Evolutionary conservation across 2,329 filamentous ascomycete species (phyloP).

Genomic region (Ceratocystiopsis sp.): DNA sequence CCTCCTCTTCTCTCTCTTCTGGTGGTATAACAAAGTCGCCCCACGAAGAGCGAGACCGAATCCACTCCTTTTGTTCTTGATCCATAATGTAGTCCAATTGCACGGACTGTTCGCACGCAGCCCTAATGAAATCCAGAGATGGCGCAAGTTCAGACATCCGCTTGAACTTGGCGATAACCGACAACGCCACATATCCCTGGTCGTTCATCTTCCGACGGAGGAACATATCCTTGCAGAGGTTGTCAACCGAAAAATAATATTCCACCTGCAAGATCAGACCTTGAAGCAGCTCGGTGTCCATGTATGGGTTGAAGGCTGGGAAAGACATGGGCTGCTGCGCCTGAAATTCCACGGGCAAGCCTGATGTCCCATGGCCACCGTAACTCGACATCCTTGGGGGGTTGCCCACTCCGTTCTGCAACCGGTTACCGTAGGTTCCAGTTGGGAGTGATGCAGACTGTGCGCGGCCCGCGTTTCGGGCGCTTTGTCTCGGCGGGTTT

Average conservation of each 20-base stretch:
- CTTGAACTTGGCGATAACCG: conserved; percentile 71
- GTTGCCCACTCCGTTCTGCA: conserved; percentile 8
- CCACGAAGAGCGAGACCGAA: conserved; percentile 64
- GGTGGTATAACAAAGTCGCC: conserved; percentile 59
- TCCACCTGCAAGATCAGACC: conserved; percentile 43
- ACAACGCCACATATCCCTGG: conserved; percentile 74
- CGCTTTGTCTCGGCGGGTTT: conserved; percentile 5
- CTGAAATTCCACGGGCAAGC: conserved; percentile 5
- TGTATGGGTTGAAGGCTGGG: background rate
- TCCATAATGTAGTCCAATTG: conserved; percentile 59
- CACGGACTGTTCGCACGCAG: conserved; percentile 54
- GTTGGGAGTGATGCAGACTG: no score
- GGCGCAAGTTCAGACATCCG: conserved; percentile 59
- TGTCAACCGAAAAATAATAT: conserved; percentile 95
- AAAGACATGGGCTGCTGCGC: conserved; percentile 4
- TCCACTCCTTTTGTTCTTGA: conserved; percentile 59
- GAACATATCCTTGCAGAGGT: conserved; percentile 83
- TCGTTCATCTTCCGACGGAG: conserved; percentile 86
- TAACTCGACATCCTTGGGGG: conserved; percentile 14
- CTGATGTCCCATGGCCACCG: conserved; percentile 3
- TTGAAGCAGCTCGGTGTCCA: conserved; percentile 15
- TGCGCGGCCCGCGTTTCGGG: no score
- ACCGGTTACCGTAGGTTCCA: background rate
- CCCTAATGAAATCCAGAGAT: conserved; percentile 56
- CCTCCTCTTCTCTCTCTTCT: conserved; percentile 53